These are phyloP conservation scores for Cinnamomum micranthum DNA, from an alignment of 164 flowering plant species.

Conservation along the genomic window DNA sequence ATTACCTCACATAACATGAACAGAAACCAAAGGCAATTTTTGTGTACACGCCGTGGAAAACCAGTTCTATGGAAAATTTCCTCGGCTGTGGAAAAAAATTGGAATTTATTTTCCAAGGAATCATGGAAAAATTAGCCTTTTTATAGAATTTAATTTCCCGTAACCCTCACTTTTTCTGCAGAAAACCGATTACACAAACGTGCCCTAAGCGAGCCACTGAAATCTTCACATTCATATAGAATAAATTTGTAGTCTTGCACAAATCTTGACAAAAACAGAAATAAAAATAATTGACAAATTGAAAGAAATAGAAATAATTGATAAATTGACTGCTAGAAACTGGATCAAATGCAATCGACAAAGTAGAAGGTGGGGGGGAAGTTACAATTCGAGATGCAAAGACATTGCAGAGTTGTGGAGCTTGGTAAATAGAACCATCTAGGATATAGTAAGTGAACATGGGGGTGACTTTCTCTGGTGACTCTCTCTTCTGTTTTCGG, in stretches of 20 bases:
- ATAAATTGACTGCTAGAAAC: not conserved
- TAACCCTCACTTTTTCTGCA: no score
- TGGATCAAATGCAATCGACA: not conserved
- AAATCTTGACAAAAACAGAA: not conserved
- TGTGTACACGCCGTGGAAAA: no score
- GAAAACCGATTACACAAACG: no score
- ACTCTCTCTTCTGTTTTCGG: slow-evolving; percentile 92
- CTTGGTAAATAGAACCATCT: slow-evolving; percentile 97
- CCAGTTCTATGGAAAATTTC: no score
- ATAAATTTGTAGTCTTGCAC: not conserved
- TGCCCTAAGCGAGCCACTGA: no score
- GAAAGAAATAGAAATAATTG: not conserved
- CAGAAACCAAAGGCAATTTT: not conserved
- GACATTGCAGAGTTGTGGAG: slow-evolving; percentile 91
- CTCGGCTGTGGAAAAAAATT: no score
- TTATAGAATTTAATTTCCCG: no score
- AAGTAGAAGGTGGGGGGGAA: slow-evolving; percentile 4
- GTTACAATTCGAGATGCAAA: slow-evolving; percentile 91
- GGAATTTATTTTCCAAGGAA: no score
- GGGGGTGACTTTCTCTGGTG: slow-evolving; percentile 89
- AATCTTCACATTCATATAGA: no score
- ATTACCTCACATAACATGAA: not conserved
- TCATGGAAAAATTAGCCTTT: no score
- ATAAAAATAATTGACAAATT: no score
- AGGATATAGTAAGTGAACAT: slow-evolving; percentile 86